A percentile compares a stretch with the other conserved stretches of the same genome.
Conservation (phyloP, 106 monocot genomes). For the Dendrobium catenatum region DNA sequence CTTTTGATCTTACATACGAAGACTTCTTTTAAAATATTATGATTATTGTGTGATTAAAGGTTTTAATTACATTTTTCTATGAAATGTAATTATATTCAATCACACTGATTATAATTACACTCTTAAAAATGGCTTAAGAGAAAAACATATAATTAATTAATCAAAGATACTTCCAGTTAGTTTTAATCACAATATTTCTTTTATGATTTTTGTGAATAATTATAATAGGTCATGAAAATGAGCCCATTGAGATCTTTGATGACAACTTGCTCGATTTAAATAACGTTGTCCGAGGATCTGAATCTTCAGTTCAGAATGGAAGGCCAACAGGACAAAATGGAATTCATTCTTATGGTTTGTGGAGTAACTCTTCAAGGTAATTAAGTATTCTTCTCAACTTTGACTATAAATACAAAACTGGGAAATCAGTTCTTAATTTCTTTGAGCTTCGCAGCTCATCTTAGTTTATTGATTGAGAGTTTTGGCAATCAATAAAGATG, state of each 20-base stretch:
- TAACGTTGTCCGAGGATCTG: constrained; percentile 12
- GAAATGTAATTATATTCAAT: too few relatives aligned
- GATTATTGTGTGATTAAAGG: too few relatives aligned
- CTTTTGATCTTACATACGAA: too few relatives aligned
- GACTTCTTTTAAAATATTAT: too few relatives aligned
- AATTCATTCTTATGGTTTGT: constrained; percentile 15
- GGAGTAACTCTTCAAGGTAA: constrained; percentile 36
- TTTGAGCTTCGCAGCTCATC: too few relatives aligned
- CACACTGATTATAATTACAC: too few relatives aligned
- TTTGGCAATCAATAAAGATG: too few relatives aligned
- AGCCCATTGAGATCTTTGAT: constrained; percentile 35
- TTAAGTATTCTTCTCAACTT: neutral
- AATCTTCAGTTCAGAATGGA: constrained; percentile 12
- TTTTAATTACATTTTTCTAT: too few relatives aligned
- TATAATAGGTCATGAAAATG: neutral
- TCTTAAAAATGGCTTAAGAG: too few relatives aligned
- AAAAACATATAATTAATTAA: too few relatives aligned
- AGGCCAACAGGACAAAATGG: neutral
- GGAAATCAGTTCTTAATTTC: neutral
- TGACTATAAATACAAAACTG: neutral
- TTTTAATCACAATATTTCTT: neutral
- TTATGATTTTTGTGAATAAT: neutral
- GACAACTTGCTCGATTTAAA: constrained; percentile 40
- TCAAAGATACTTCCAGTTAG: too few relatives aligned
- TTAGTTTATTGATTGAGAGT: too few relatives aligned